phyloP scores from a whole-genome alignment of 208 protist species.

The Strigomonas culicis region DNA sequence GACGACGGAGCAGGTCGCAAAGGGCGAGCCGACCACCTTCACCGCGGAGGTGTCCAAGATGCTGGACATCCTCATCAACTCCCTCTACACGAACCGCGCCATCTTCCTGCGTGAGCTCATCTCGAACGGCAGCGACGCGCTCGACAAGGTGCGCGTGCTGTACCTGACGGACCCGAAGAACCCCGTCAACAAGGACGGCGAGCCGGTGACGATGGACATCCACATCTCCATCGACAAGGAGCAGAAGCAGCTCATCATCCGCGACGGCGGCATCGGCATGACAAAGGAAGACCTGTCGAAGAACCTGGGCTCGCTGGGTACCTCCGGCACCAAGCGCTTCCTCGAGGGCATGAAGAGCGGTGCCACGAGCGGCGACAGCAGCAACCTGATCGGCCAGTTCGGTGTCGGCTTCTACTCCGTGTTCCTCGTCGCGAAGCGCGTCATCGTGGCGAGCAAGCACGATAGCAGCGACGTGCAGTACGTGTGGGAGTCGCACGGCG shows the following conservation, averaged over 20 bases:
- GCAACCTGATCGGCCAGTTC: constrained; percentile 99
- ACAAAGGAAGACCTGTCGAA: constrained; percentile 98
- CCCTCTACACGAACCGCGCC: constrained; percentile 99
- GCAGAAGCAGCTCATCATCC: constrained; percentile 93
- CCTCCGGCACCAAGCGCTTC: constrained; percentile 98
- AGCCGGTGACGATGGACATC: constrained; percentile 88
- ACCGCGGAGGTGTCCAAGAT: constrained; percentile 97
- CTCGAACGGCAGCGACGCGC: constrained; percentile 99
- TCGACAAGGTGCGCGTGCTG: constrained; percentile 99
- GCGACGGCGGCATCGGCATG: constrained; percentile 99
- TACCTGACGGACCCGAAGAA: constrained; percentile 93
- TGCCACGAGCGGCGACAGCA: constrained; percentile 46
- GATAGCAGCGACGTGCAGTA: constrained; percentile 93
- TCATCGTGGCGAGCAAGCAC: constrained; percentile 96
- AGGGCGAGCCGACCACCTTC: constrained; percentile 73
- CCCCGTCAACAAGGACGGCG: constrained; percentile 73
- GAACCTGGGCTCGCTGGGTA: constrained; percentile 99
- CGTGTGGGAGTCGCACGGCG: constrained; percentile 98
- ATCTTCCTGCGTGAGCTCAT: constrained; percentile 99
- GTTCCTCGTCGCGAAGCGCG: constrained; percentile 98
- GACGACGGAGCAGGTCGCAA: neutral
- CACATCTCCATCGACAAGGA: constrained; percentile 85
- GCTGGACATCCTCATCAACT: constrained; percentile 99
- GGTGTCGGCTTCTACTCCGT: constrained; percentile 99
- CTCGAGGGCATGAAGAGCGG: constrained; percentile 72